Evolutionary conservation across 495 filamentous ascomycete species (phyloP), one percentile per base, ranked within the genome.

Genomic region (Trichoderma asperelloides): DNA sequence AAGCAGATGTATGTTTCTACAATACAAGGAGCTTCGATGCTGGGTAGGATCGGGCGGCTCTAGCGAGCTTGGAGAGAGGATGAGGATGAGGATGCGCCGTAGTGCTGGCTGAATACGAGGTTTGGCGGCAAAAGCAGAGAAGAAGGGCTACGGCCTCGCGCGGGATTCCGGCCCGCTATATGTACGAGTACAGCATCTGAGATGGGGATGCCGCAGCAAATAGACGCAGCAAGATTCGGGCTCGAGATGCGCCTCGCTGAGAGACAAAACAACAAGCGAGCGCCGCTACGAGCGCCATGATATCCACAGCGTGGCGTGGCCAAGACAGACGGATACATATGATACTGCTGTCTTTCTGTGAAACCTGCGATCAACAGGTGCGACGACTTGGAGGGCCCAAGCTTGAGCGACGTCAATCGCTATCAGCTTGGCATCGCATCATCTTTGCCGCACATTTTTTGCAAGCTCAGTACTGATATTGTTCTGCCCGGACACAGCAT

Each of bases 41-140:
- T n/a, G 15, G 47, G 47, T 51, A n/a, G 47, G 16, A 51, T 51
- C n/a, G 47, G 47, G n/a, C 47, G 23, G n/a, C 6, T 23, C 16
- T 6, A n/a, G n/a, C n/a, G 18, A n/a, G 30, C 30, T 33, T 33
- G 30, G 30, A 33, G 30, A 37, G 33, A 37, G 5, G 33, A 37
- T 37, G 33, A 9, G 18, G 47, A 9, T 21, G 18, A 51, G 18
- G 47, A 9, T 21, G 15, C 8, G 7, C 23, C 55, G 55, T 28
- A 30, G 15, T 60, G 55, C 27, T 60, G 55, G 55, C 55, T 60
- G 55, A 60, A 60, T 60, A 60, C 55, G 55, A 60, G 55, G 55
- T 60, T 1, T 37, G 55, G 55, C 55, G 23, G 55, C 55, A 30
- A 60, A 51, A 3, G 21, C 18, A 25, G 49, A 55, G 18, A 28